Evolutionary conservation across 345 rosid species (phyloP).

Genomic region (Nephelium lappaceum): DNA sequence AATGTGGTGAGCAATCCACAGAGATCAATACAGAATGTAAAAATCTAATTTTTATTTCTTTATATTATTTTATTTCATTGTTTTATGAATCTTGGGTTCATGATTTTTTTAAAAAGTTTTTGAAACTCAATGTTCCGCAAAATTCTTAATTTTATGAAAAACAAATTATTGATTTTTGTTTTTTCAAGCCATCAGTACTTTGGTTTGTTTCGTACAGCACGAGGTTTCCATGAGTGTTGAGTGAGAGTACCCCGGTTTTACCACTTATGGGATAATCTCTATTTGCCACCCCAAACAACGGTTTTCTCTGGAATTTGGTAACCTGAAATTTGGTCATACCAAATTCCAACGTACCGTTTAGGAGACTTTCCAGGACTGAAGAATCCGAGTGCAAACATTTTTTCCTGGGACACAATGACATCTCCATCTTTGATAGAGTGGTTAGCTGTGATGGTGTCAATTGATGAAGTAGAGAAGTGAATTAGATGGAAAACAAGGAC

Average conservation of each 20-base stretch:
- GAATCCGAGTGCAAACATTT: slow-evolving; percentile 58
- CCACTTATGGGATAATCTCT: slow-evolving; percentile 58
- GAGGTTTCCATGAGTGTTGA: slow-evolving; percentile 47
- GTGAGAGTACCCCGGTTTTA: slow-evolving; percentile 43
- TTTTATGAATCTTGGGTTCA: too few relatives aligned
- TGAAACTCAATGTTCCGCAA: too few relatives aligned
- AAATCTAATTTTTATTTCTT: too few relatives aligned
- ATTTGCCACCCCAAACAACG: slow-evolving; percentile 85
- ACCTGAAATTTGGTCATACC: slow-evolving; percentile 51
- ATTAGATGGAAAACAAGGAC: slow-evolving; percentile 25
- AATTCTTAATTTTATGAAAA: too few relatives aligned
- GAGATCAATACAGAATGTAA: too few relatives aligned
- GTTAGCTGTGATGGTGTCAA: slow-evolving; percentile 32
- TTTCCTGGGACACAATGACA: slow-evolving; percentile 40
- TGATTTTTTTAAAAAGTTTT: too few relatives aligned
- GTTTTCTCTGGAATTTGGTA: slow-evolving; percentile 33
- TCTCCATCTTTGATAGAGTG: slow-evolving; percentile 48
- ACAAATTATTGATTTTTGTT: too few relatives aligned
- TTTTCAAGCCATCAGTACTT: too few relatives aligned
- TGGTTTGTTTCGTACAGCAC: slow-evolving; percentile 30
- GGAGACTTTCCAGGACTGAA: slow-evolving; percentile 53
- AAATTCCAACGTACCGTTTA: slow-evolving; percentile 66
- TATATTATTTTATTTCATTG: too few relatives aligned
- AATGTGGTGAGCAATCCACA: too few relatives aligned
- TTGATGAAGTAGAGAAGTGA: slow-evolving; percentile 25